Percentiles rank a stretch among this genome's conserved stretches.
These are phyloP conservation scores for Baudoinia panamericana DNA, from an alignment of 495 filamentous ascomycete genomes.

Conservation along the genomic window DNA sequence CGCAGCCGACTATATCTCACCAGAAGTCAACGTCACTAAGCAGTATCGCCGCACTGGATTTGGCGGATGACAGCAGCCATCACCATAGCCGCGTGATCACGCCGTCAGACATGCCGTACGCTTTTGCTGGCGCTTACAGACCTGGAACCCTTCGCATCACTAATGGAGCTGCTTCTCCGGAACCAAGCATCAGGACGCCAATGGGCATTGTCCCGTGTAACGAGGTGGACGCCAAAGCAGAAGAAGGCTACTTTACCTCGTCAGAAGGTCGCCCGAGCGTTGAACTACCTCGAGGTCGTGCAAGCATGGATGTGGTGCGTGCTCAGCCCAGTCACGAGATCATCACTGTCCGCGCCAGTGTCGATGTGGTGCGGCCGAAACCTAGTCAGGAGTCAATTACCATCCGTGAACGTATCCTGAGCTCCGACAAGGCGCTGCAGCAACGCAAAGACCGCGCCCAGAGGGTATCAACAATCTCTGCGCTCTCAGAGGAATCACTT, in stretches of 20 bases:
- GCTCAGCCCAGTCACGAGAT: not conserved
- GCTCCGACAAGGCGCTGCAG: conserved; percentile 10
- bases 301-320: not conserved
- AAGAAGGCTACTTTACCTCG: conserved; percentile 7
- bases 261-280: too few relatives aligned
- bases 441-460: conserved; percentile 4
- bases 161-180: conserved; percentile 30
- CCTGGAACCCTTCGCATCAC: conserved; percentile 29
- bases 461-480: conserved; percentile 3
- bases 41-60: conserved; percentile 22
- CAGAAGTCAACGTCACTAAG: conserved; percentile 4
- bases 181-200: conserved; percentile 23
- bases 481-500: conserved; percentile 4
- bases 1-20: not conserved
- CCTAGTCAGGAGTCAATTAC: conserved; percentile 2
- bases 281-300: not conserved
- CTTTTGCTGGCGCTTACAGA: conserved; percentile 23
- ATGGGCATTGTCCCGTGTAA: not conserved
- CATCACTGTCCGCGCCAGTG: not conserved
- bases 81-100: conserved; percentile 22
- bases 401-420: conserved; percentile 8
- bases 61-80: conserved; percentile 13
- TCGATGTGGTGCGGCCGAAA: not conserved
- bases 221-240: not conserved
- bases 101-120: conserved; percentile 26